Evolutionary conservation across 257 asterid species (phyloP), one percentile per base, ranked within the genome.

Genomic region (Nicotiana obtusifolia): DNA sequence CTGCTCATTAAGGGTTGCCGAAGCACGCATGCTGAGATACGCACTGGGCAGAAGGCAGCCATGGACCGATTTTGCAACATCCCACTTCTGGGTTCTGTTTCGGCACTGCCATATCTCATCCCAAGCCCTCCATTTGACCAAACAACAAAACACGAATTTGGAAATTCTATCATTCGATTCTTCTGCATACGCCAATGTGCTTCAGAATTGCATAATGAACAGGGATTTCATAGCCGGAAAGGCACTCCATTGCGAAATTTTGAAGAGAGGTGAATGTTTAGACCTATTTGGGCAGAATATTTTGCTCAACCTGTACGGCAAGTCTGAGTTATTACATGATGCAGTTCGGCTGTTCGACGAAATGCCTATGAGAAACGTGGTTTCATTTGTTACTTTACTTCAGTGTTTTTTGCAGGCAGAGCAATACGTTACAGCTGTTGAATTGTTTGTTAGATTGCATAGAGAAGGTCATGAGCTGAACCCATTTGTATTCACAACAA

Each of bases 261-360:
- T 84, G 8, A 88, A 86, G 73, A 81, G 84, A 71, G 90, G 86
- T 10, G 82, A 66, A 22, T 82, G 83, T 26, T 73, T 88, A 65
- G 99, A 93, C 87, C 77, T 95, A 59, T 93, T 92, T 83, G 94
- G 91, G 20, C 85, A 85, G 76, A 95, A 93, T 84, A 86, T 93
- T 83, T 82, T 95, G 90, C 83, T 93, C 0, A 92, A 90, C 24
- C 33, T 80, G 14, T 86, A 97, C 7, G 64, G 80, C 47, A 78
- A 86, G 83, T 62, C 53, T 67, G 76, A 86, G 56, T 60, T 86
- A 84, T 54, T 84, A 8, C 64, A 54, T 19, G 86, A 90, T 82
- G 90, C 89, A 14, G 64, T 64, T 57, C 82, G 75, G 20, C 2
- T 86, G 88, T 88, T 88, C 66, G 89, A 86, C 49, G 87, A 86